A percentile compares a stretch with the other conserved stretches of the same genome.
Conservation (phyloP, 495 filamentous ascomycete genomes). For the Amphirosellinia nigrospora region DNA sequence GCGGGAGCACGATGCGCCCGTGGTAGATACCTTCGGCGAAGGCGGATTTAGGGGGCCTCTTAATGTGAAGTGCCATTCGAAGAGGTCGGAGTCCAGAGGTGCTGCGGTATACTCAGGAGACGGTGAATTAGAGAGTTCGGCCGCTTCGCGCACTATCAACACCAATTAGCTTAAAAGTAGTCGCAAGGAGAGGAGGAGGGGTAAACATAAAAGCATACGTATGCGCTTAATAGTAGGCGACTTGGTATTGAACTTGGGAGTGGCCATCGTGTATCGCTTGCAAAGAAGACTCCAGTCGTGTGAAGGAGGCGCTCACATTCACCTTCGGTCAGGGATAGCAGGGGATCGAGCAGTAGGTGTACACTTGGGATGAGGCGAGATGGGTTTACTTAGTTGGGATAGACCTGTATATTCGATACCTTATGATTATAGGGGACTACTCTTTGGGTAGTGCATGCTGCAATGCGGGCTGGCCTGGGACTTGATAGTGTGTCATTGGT, state of each 20-base stretch:
- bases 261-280: constrained; percentile 37
- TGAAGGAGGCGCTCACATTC: background rate
- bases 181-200: constrained; percentile 18
- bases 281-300: background rate
- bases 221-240: constrained; percentile 83
- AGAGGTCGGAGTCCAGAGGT: constrained; percentile 86
- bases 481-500: constrained; percentile 7
- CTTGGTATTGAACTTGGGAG: constrained; percentile 70
- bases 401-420: background rate
- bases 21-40: constrained; percentile 89
- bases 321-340: background rate
- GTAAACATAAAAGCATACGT: constrained; percentile 50
- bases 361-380: background rate
- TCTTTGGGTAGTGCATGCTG: background rate
- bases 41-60: constrained; percentile 81
- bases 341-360: background rate
- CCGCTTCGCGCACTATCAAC: constrained; percentile 77
- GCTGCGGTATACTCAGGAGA: constrained; percentile 81
- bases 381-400: background rate
- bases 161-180: constrained; percentile 33
- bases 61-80: constrained; percentile 99
- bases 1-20: constrained; percentile 89
- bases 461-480: background rate
- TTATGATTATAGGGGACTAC: background rate
- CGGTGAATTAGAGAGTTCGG: constrained; percentile 77